These are phyloP conservation scores for Fusarium fujikuroi DNA, from an alignment of 2,329 filamentous ascomycete species.

Conservation along the genomic window DNA sequence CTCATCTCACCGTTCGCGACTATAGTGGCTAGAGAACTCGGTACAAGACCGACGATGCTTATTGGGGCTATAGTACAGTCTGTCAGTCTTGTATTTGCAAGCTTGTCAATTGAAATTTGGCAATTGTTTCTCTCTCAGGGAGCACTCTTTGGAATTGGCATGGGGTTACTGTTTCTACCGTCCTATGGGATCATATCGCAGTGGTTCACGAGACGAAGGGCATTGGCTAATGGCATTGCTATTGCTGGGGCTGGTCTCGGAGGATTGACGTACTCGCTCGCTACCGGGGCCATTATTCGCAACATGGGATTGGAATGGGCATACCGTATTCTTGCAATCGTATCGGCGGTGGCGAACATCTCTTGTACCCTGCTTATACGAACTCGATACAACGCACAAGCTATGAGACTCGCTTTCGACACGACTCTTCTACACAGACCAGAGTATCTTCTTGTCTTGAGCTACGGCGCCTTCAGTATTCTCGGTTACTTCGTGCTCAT, in stretches of 20 bases:
- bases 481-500: slow-evolving; percentile 73
- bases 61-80: slow-evolving; percentile 64
- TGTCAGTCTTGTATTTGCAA: slow-evolving; percentile 62
- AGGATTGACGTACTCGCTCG: slow-evolving; percentile 41
- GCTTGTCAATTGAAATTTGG: slow-evolving; percentile 65
- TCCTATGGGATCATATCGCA: slow-evolving; percentile 67
- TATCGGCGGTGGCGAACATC: slow-evolving; percentile 66
- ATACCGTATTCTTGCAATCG: slow-evolving; percentile 60
- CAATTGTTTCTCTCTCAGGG: slow-evolving; percentile 70
- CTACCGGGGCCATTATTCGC: slow-evolving; percentile 60
- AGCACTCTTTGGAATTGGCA: slow-evolving; percentile 68
- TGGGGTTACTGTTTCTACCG: slow-evolving; percentile 69
- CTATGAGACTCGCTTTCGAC: slow-evolving; percentile 21
- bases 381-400: slow-evolving; percentile 53
- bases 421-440: slow-evolving; percentile 48
- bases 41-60: slow-evolving; percentile 55
- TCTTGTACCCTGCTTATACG: slow-evolving; percentile 65
- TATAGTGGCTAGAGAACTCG: slow-evolving; percentile 43
- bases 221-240: slow-evolving; percentile 67
- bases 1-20: slow-evolving; percentile 55
- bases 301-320: slow-evolving; percentile 65
- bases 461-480: slow-evolving; percentile 70
- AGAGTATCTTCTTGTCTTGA: slow-evolving; percentile 67
- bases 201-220: slow-evolving; percentile 67
- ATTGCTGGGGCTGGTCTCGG: slow-evolving; percentile 62